Evolutionary conservation across 164 flowering plant species (phyloP), one percentile per base, ranked within the genome.

Genomic region (Macadamia tetraphylla): DNA sequence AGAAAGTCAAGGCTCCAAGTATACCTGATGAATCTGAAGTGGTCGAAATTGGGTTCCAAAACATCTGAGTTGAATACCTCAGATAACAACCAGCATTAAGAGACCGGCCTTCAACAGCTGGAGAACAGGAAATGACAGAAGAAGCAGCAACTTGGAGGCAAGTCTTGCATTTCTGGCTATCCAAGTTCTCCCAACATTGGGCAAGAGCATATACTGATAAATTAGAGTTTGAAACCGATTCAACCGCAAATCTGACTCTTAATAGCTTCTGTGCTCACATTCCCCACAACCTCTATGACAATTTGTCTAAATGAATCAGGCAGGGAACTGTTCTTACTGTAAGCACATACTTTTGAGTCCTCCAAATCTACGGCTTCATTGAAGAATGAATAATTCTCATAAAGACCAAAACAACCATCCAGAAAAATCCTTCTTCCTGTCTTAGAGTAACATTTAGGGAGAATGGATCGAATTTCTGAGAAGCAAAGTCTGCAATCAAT

Each of bases 131-230:
- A 35, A 59, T 23, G 8, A 72, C 29, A 3, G 70, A 52, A 23
- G 57, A 51, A 44, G 46, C 70, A 0, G 75, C 75, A 60, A 8
- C 32, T 7, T 53, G 55, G 30, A 72, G 66, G 42, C 75, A 72
- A 23, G 52, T 23, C 13, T 30, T 72, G 23, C 75, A 72, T 3
- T n/a, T 59, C 43, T 35, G 11, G 8, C 14, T 53, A 31, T 67
- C 64, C 70, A 72, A 30, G 31, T 23, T 72, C 56, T 67, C 61
- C 75, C 70, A 72, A 62, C 70, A 72, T 14, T 72, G 70, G 40
- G 70, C 70, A 29, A 72, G 61, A 42, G 61, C 75, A 67, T 67
- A 66, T 53, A 72, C 56, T 9, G 40, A 52, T 40, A 65, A 30
- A 32, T 60, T 66, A 9, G 67, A 63, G 48, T 9, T 6, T 10